phyloP scores from a whole-genome alignment of 1,139 yeast species.

The Yamadazyma kanchanaburiensis region DNA sequence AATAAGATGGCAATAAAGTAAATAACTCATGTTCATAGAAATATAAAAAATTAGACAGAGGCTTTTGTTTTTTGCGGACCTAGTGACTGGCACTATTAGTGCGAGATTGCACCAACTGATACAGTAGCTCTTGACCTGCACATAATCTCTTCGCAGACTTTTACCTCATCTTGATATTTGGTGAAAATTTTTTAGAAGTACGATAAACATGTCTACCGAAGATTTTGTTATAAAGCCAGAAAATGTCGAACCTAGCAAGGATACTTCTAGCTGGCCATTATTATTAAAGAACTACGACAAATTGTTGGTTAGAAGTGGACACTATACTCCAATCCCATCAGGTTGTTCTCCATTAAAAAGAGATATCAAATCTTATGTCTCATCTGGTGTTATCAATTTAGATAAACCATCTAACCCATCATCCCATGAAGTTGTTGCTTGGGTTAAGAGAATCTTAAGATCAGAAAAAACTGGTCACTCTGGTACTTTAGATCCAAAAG shows the following conservation, averaged over 20 bases:
- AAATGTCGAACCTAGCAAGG: constrained; percentile 69
- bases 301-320: constrained; percentile 90
- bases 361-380: constrained; percentile 83
- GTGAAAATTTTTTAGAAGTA: constrained; percentile 13
- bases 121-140: constrained; percentile 3
- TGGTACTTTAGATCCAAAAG: constrained; percentile 98
- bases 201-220: constrained; percentile 54
- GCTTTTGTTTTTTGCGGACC: not conserved
- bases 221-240: constrained; percentile 83
- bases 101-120: too few relatives aligned
- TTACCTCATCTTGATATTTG: constrained; percentile 11
- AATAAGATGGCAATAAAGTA: constrained; percentile 9
- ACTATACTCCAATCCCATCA: constrained; percentile 93
- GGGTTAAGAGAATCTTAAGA: constrained; percentile 95
- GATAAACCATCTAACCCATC: constrained; percentile 98
- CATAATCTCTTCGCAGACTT: constrained; percentile 5
- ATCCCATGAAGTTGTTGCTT: constrained; percentile 98
- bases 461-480: constrained; percentile 98
- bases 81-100: too few relatives aligned
- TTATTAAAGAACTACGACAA: constrained; percentile 91
- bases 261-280: constrained; percentile 95
- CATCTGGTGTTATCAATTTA: constrained; percentile 93
- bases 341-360: constrained; percentile 95
- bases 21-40: not conserved
- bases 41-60: not conserved